phyloP scores from a whole-genome alignment of 192 early-diverging fungal genomes.

The Coemansia erecta region DNA sequence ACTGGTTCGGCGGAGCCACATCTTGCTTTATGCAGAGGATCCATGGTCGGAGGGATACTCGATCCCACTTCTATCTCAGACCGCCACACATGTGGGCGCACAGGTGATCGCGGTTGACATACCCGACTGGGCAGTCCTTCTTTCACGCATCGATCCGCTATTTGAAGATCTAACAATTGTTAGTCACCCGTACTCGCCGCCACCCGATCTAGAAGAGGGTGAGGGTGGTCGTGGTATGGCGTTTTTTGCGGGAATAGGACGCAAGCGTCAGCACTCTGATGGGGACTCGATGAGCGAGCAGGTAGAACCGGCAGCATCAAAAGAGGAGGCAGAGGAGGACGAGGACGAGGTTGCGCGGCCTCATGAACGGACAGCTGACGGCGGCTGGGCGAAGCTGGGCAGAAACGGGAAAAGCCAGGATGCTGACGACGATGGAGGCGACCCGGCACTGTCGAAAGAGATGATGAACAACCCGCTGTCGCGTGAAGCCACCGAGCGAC shows the following conservation, averaged over 20 bases:
- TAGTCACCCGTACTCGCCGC: conserved; percentile 47
- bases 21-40: conserved; percentile 45
- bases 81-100: conserved; percentile 21
- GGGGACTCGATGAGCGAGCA: conserved; percentile 25
- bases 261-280: conserved; percentile 22
- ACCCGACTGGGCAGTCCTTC: conserved; percentile 41
- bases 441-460: conserved; percentile 43
- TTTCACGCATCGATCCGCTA: conserved; percentile 42
- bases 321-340: conserved; percentile 14
- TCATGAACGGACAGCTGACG: conserved; percentile 11
- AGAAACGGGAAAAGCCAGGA: conserved; percentile 5
- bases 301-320: not conserved
- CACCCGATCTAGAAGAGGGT: conserved; percentile 31
- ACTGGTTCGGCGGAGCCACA: conserved; percentile 40
- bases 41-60: conserved; percentile 53
- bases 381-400: conserved; percentile 18
- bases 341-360: conserved; percentile 10
- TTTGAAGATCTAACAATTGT: conserved; percentile 52
- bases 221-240: conserved; percentile 32
- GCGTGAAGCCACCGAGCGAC: conserved; percentile 26
- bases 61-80: conserved; percentile 19
- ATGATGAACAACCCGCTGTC: conserved; percentile 53
- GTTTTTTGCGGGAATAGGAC: conserved; percentile 42
- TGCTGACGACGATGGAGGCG: conserved; percentile 23
- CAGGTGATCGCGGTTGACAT: conserved; percentile 35